phyloP scores from a whole-genome alignment of 257 asterid species.

The Datura wrightii region DNA sequence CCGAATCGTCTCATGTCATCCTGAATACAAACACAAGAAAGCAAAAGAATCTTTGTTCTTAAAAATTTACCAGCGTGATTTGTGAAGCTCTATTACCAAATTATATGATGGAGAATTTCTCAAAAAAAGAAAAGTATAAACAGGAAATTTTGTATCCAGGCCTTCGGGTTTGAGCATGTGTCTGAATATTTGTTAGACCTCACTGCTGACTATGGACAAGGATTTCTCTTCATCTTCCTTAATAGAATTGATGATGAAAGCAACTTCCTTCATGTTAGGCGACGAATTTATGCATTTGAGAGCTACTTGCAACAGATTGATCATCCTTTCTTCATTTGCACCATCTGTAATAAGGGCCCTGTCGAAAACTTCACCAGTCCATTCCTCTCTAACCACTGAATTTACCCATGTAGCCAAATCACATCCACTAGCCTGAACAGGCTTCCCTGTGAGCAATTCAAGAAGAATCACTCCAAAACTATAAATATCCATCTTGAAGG shows the following conservation, averaged over 20 bases:
- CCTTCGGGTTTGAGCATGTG: background rate
- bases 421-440: constrained; percentile 54
- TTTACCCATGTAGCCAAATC: constrained; percentile 77
- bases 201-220: constrained; percentile 7
- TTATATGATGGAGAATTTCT: background rate
- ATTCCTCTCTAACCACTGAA: constrained; percentile 69
- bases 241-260: constrained; percentile 51
- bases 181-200: background rate
- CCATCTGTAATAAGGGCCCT: constrained; percentile 54
- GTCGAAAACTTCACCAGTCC: constrained; percentile 83
- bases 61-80: background rate
- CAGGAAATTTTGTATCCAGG: background rate
- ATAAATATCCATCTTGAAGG: constrained; percentile 54
- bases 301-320: constrained; percentile 67
- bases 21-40: background rate
- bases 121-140: background rate
- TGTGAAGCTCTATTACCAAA: background rate
- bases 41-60: background rate
- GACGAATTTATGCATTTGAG: constrained; percentile 59
- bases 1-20: background rate
- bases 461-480: constrained; percentile 66
- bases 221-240: constrained; percentile 65
- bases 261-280: constrained; percentile 54
- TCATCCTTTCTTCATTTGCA: constrained; percentile 70
- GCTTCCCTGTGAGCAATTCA: constrained; percentile 72